Conservation (phyloP, 495 filamentous ascomycete species). For the Penicillium egyptiacum region DNA sequence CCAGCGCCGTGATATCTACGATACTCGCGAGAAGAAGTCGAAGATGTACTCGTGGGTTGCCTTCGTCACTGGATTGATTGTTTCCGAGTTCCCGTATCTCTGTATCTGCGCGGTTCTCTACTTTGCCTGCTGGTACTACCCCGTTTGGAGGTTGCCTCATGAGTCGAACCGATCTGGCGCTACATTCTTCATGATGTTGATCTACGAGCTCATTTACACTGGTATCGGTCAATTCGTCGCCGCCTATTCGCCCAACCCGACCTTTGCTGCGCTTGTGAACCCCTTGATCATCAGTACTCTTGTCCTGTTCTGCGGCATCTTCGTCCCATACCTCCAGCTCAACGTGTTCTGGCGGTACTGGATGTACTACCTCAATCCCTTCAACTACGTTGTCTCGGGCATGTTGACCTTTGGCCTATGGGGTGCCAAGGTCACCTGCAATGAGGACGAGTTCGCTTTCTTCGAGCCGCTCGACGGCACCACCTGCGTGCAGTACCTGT, state of each 20-base stretch:
- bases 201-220: constrained; percentile 55
- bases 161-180: constrained; percentile 47
- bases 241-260: constrained; percentile 56
- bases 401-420: constrained; percentile 60
- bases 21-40: constrained; percentile 51
- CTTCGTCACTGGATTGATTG: constrained; percentile 50
- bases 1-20: constrained; percentile 53
- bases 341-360: constrained; percentile 67
- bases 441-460: constrained; percentile 53
- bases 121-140: constrained; percentile 56
- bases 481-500: constrained; percentile 60
- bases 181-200: constrained; percentile 55
- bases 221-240: constrained; percentile 63
- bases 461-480: constrained; percentile 55
- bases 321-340: constrained; percentile 47
- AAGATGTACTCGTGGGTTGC: constrained; percentile 56
- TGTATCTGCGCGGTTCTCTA: constrained; percentile 49
- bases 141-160: constrained; percentile 31
- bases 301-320: constrained; percentile 52
- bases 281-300: constrained; percentile 57
- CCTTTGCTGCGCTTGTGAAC: constrained; percentile 53
- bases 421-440: constrained; percentile 57
- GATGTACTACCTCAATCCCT: constrained; percentile 72
- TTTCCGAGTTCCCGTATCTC: constrained; percentile 55
- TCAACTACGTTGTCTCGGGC: constrained; percentile 65